phyloP scores from a whole-genome alignment of 2,329 filamentous ascomycete genomes.

The Gaeumannomyces sp. region DNA sequence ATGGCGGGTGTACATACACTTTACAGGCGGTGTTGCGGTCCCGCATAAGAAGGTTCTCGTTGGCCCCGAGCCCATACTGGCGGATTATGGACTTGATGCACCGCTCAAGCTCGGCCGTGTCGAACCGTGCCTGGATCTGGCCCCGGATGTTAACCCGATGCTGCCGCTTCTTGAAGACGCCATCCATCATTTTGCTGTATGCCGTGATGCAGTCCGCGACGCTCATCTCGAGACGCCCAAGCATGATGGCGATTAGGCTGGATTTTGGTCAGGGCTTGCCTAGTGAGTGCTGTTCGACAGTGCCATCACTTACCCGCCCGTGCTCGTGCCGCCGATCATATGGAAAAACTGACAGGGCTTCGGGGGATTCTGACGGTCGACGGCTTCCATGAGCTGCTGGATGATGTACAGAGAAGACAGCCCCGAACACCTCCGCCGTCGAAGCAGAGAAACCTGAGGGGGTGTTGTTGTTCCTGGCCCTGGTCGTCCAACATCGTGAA shows the following conservation, averaged over 20 bases:
- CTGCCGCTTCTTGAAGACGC: conserved; percentile 29
- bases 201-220: conserved; percentile 34
- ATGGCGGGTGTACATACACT: neutral
- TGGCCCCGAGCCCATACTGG: conserved; percentile 11
- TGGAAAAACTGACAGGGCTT: conserved; percentile 31
- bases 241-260: conserved; percentile 41
- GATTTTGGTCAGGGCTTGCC: no score
- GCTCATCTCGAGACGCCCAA: conserved; percentile 38
- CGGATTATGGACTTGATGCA: conserved; percentile 21
- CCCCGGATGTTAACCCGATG: conserved; percentile 12
- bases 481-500: no score
- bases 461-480: no score
- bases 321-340: conserved; percentile 34
- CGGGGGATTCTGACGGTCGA: conserved; percentile 16
- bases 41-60: neutral
- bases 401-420: neutral
- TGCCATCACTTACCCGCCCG: conserved; percentile 24
- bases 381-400: neutral
- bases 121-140: conserved; percentile 22
- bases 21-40: neutral
- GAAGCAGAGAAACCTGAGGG: neutral
- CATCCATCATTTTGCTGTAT: conserved; percentile 31
- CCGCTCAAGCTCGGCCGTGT: conserved; percentile 25
- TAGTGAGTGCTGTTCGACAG: neutral
- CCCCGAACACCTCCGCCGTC: neutral